These are phyloP conservation scores for Exophiala dermatitidis DNA, from an alignment of 2,329 filamentous ascomycete genomes.

Conservation along the genomic window DNA sequence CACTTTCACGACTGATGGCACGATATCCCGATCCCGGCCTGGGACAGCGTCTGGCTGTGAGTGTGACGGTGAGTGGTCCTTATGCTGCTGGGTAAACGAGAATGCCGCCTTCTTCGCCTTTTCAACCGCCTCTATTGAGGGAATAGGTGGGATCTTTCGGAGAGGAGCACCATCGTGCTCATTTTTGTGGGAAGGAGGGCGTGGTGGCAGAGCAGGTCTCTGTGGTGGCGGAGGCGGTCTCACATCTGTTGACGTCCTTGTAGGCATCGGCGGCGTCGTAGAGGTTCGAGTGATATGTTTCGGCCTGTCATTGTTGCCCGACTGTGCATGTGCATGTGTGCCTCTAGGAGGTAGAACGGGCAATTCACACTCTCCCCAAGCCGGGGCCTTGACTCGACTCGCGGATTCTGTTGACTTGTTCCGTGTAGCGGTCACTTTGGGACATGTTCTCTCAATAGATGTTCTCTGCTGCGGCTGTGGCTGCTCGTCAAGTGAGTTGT, in stretches of 20 bases:
- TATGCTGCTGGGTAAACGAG: conserved; percentile 27
- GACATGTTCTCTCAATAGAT: conserved; percentile 38
- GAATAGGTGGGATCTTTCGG: conserved; percentile 29
- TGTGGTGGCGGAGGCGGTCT: conserved; percentile 13
- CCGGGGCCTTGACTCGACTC: conserved; percentile 46
- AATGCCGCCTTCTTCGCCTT: conserved; percentile 42
- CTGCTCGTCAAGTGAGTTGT: conserved; percentile 30
- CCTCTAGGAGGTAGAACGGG: conserved; percentile 50
- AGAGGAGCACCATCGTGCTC: conserved; percentile 12
- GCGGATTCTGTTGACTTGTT: conserved; percentile 30
- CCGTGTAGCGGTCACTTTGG: conserved; percentile 15
- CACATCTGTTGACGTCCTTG: conserved; percentile 13
- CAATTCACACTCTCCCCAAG: conserved; percentile 49
- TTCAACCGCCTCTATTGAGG: conserved; percentile 32
- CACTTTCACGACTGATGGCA: neutral
- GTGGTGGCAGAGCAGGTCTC: conserved; percentile 22
- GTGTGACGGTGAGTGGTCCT: conserved; percentile 16
- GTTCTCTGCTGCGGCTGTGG: conserved; percentile 27
- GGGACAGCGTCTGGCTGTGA: conserved; percentile 20
- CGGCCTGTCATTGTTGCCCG: conserved; percentile 29
- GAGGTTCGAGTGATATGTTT: conserved; percentile 35
- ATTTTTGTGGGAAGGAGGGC: conserved; percentile 22
- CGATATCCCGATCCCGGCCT: conserved; percentile 7
- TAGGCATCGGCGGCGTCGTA: conserved; percentile 27
- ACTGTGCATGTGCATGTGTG: conserved; percentile 8